Conservation (phyloP, 2,329 filamentous ascomycete species). For the Talaromyces pinophilus region DNA sequence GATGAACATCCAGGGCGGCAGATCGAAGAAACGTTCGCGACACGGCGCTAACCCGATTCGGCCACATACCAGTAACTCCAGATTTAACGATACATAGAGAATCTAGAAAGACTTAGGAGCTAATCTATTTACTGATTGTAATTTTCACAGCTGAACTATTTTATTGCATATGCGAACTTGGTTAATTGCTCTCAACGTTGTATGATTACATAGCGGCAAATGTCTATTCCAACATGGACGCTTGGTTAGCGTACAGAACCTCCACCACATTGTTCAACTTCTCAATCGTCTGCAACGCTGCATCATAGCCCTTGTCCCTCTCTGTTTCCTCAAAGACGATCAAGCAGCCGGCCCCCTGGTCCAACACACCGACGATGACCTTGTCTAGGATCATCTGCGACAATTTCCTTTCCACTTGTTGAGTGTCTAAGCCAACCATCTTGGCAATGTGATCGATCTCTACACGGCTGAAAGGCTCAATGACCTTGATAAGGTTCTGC, state of each 20-base stretch:
- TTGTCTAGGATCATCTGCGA: constrained; percentile 99
- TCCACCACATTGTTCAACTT: constrained; percentile 98
- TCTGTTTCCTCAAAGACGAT: constrained; percentile 97
- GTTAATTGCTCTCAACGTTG: background rate
- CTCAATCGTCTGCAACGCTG: constrained; percentile 90
- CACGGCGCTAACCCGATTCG: constrained; percentile 21
- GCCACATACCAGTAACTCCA: background rate
- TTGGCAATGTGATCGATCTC: constrained; percentile 96
- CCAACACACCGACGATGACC: constrained; percentile 94
- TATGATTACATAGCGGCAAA: constrained; percentile 1
- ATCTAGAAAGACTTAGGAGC: background rate
- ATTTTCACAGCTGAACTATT: background rate
- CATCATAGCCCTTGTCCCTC: constrained; percentile 90
- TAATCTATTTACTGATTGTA: background rate
- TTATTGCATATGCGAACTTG: background rate
- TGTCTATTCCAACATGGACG: constrained; percentile 82
- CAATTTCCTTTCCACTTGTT: constrained; percentile 96
- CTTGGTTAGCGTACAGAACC: constrained; percentile 96
- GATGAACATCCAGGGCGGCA: constrained; percentile 9
- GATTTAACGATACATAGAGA: too few species aligned
- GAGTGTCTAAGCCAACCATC: constrained; percentile 94
- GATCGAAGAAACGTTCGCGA: constrained; percentile 9
- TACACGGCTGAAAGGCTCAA: constrained; percentile 95
- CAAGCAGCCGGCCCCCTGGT: constrained; percentile 95
- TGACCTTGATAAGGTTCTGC: constrained; percentile 99